These are phyloP conservation scores for Rhodotorula kratochvilovae DNA, from an alignment of 768 basidiomycete genomes.

Conservation along the genomic window DNA sequence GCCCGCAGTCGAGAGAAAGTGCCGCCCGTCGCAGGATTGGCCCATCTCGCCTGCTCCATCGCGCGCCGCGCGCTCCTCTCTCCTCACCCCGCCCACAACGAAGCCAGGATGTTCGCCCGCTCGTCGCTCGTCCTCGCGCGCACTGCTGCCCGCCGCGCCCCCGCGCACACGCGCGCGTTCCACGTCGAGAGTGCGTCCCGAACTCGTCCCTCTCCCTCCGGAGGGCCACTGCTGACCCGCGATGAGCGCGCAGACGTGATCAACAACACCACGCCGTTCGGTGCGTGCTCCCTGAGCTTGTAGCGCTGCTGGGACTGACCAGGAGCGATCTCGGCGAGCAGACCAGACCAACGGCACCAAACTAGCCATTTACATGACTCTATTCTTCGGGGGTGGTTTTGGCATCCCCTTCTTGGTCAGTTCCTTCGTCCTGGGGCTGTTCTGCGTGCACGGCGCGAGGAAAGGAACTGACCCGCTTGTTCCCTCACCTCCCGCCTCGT, in stretches of 20 bases:
- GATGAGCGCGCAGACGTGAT: conserved; percentile 31
- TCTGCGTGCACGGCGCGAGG: too few species aligned
- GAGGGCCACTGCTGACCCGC: too few species aligned
- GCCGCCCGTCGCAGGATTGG: too few species aligned
- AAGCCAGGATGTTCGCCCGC: conserved; percentile 28
- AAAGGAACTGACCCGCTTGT: too few species aligned
- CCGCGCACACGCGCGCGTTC: conserved; percentile 22
- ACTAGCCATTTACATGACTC: conserved; percentile 31
- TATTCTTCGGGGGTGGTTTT: conserved; percentile 30
- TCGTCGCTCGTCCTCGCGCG: conserved; percentile 19
- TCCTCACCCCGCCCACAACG: too few species aligned
- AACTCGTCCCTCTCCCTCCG: neutral
- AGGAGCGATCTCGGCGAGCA: neutral
- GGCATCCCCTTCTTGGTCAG: conserved; percentile 14
- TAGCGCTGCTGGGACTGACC: neutral
- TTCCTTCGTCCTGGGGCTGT: neutral
- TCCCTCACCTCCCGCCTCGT: too few species aligned
- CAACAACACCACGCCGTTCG: conserved; percentile 37
- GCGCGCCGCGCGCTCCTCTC: too few species aligned
- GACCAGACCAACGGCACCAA: conserved; percentile 36
- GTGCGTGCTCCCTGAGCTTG: neutral
- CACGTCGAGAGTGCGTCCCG: conserved; percentile 34
- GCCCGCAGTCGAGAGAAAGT: too few species aligned
- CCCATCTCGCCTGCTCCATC: too few species aligned
- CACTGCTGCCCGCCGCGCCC: conserved; percentile 15